Conservation (phyloP, 2,329 filamentous ascomycete genomes). For the Botrytis fragariae region DNA sequence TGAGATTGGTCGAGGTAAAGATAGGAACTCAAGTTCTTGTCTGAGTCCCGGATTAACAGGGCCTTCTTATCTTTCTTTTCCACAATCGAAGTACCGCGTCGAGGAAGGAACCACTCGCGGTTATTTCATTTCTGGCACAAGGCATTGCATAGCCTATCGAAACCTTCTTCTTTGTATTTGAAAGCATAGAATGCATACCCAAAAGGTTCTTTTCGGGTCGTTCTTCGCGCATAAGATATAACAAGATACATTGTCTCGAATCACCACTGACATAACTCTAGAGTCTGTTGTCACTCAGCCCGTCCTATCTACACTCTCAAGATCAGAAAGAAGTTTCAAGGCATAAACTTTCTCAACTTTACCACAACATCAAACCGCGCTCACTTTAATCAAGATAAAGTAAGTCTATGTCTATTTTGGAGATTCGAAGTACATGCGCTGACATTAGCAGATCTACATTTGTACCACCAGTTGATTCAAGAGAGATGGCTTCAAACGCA, state of each 20-base stretch:
- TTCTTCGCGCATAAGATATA: neutral
- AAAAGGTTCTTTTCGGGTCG: neutral
- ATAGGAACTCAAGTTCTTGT: neutral
- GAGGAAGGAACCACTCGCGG: neutral
- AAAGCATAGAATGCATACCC: neutral
- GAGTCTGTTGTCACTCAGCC: neutral
- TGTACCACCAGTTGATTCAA: neutral
- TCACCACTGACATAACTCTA: neutral
- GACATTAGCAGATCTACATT: neutral
- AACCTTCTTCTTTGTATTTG: neutral
- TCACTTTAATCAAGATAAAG: neutral
- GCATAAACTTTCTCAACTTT: neutral
- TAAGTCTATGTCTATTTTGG: neutral
- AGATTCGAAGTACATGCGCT: neutral
- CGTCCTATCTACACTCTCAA: neutral
- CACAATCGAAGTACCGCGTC: neutral
- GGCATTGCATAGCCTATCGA: neutral
- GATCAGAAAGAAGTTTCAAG: neutral
- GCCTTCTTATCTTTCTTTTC: neutral
- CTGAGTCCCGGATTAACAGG: neutral
- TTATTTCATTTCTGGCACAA: neutral
- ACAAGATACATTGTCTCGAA: neutral
- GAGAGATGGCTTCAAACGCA: neutral
- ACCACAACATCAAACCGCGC: neutral
- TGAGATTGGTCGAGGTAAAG: rapidly evolving